These are phyloP conservation scores for Ophiostoma perfectum DNA, from an alignment of 2,329 filamentous ascomycete genomes.

Conservation along the genomic window DNA sequence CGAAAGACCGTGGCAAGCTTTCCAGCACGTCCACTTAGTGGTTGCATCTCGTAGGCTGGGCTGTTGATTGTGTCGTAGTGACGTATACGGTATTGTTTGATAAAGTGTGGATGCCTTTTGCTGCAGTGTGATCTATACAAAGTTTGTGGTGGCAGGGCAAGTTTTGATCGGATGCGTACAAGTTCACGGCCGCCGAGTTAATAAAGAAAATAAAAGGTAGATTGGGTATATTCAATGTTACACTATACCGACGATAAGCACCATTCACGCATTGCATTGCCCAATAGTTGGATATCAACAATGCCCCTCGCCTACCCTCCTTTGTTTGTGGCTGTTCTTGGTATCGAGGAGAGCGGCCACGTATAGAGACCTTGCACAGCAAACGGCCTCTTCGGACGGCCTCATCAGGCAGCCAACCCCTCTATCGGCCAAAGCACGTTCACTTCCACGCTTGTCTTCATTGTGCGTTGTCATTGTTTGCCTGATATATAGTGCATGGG, in stretches of 20 bases:
- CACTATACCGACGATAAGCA: not conserved
- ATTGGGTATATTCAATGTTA: too few relatives aligned
- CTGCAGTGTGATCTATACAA: not conserved
- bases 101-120: not conserved
- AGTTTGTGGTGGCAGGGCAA: not conserved
- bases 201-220: not conserved
- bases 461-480: not conserved
- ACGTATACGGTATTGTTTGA: not conserved
- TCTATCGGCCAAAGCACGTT: not conserved
- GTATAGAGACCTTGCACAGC: not conserved
- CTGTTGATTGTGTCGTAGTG: not conserved
- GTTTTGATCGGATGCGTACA: not conserved
- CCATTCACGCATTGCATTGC: not conserved
- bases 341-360: not conserved
- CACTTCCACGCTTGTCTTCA: not conserved
- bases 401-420: conserved; percentile 5
- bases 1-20: conserved; percentile 4
- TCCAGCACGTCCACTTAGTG: not conserved
- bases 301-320: not conserved
- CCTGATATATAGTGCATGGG: not conserved
- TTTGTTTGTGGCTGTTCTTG: not conserved
- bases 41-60: not conserved
- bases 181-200: not conserved
- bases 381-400: not conserved
- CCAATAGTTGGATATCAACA: not conserved